Evolutionary conservation across 164 flowering plant genomes (phyloP).

Genomic region (Akebia trifoliata): DNA sequence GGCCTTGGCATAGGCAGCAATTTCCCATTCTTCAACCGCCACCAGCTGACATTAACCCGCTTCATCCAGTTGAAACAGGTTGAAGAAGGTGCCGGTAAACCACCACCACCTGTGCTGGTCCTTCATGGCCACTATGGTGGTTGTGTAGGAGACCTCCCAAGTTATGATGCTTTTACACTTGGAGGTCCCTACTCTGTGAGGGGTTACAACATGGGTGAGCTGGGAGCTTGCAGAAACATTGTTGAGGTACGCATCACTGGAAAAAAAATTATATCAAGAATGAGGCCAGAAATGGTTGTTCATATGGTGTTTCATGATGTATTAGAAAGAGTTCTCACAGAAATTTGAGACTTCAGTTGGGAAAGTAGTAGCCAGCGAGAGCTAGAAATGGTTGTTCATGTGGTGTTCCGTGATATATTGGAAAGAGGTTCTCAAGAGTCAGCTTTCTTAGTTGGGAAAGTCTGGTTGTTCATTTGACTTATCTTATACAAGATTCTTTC

Average conservation of each 20-base stretch:
- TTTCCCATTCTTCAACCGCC: constrained; percentile 93
- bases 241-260: constrained; percentile 65
- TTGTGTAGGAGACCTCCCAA: constrained; percentile 97
- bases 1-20: constrained; percentile 92
- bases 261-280: neutral
- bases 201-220: constrained; percentile 98
- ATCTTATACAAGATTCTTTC: neutral
- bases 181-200: constrained; percentile 98
- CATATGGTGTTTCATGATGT: too few relatives aligned
- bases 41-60: constrained; percentile 75
- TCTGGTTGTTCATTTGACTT: neutral
- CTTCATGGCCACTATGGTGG: constrained; percentile 98
- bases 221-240: constrained; percentile 94
- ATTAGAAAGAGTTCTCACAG: too few relatives aligned
- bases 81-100: constrained; percentile 87
- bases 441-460: too few relatives aligned
- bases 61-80: constrained; percentile 80
- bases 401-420: too few relatives aligned
- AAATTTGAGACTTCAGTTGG: too few relatives aligned
- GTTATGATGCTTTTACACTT: constrained; percentile 97
- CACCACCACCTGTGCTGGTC: constrained; percentile 95
- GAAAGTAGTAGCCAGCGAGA: too few relatives aligned
- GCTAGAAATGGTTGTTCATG: too few relatives aligned
- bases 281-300: too few relatives aligned
- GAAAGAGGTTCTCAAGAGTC: too few relatives aligned